Conservation (phyloP, 2,329 filamentous ascomycete species). For the Cercospora sp. region DNA sequence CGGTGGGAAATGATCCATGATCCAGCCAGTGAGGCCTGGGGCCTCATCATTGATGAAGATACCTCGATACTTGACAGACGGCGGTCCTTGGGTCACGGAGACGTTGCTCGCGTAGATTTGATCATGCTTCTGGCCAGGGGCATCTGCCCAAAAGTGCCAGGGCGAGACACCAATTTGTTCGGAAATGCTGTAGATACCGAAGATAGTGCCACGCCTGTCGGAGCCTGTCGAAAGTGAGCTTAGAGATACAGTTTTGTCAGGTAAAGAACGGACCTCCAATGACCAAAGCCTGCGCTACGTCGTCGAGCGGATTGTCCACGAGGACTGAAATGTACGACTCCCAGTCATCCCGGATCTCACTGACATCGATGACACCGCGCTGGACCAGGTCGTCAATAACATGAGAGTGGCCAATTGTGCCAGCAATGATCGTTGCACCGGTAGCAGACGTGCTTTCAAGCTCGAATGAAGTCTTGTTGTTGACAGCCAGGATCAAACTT, state of each 20-base stretch:
- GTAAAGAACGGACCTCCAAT: not conserved
- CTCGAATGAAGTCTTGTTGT: slow-evolving; percentile 42
- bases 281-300: not conserved
- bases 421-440: slow-evolving; percentile 61
- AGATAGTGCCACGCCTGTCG: slow-evolving; percentile 67
- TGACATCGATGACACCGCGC: slow-evolving; percentile 58
- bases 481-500: slow-evolving; percentile 46
- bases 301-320: slow-evolving; percentile 47
- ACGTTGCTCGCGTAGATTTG: slow-evolving; percentile 58
- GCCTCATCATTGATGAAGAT: slow-evolving; percentile 72
- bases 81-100: slow-evolving; percentile 59
- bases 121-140: slow-evolving; percentile 53
- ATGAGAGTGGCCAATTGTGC: slow-evolving; percentile 57
- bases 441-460: slow-evolving; percentile 25
- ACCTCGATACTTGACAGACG: slow-evolving; percentile 66
- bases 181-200: slow-evolving; percentile 68
- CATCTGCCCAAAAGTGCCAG: slow-evolving; percentile 69
- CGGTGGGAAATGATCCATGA: slow-evolving; percentile 54
- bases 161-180: slow-evolving; percentile 73
- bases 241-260: not conserved
- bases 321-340: slow-evolving; percentile 65
- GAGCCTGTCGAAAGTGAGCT: not conserved
- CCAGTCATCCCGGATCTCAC: slow-evolving; percentile 62
- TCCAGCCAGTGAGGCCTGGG: slow-evolving; percentile 66
- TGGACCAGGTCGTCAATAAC: slow-evolving; percentile 61